Conservation (phyloP, 805 yeast species). For the Komagataella populi region DNA sequence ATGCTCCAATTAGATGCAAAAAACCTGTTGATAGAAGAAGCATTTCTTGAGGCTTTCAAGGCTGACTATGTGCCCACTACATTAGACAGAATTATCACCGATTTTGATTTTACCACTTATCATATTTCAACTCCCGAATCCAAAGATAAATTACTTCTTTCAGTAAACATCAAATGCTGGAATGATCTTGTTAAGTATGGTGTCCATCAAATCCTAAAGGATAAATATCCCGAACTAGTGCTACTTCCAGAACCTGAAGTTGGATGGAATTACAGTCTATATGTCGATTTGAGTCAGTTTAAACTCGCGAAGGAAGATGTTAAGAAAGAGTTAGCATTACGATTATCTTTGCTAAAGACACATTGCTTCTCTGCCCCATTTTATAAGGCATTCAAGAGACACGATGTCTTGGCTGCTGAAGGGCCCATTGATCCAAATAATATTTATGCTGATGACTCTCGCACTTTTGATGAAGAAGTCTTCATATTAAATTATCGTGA, state of each 20-base stretch:
- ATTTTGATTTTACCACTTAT: constrained; percentile 91
- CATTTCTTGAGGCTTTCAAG: constrained; percentile 58
- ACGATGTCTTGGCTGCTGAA: constrained; percentile 45
- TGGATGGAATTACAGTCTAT: constrained; percentile 72
- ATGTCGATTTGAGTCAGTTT: constrained; percentile 41
- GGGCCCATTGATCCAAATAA: constrained; percentile 24
- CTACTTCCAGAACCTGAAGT: constrained; percentile 39
- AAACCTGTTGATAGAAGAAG: constrained; percentile 70
- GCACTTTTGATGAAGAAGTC: constrained; percentile 36
- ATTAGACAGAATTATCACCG: constrained; percentile 81
- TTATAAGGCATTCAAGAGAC: constrained; percentile 70
- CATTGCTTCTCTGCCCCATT: constrained; percentile 89
- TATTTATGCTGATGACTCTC: constrained; percentile 24
- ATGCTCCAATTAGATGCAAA: constrained; percentile 84
- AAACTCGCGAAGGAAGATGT: constrained; percentile 28
- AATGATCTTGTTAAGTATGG: constrained; percentile 59
- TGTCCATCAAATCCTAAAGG: constrained; percentile 36
- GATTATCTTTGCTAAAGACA: constrained; percentile 68
- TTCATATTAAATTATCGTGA: constrained; percentile 78
- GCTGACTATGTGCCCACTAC: constrained; percentile 32
- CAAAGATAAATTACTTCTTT: constrained; percentile 49
- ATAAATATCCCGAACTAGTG: constrained; percentile 32
- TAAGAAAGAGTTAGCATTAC: constrained; percentile 37
- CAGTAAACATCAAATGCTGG: constrained; percentile 69
- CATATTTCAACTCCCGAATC: constrained; percentile 83